A percentile compares a stretch with the other conserved stretches of the same genome.
phyloP scores from a whole-genome alignment of 768 basidiomycete genomes.

The Tephrocybe sp. region DNA sequence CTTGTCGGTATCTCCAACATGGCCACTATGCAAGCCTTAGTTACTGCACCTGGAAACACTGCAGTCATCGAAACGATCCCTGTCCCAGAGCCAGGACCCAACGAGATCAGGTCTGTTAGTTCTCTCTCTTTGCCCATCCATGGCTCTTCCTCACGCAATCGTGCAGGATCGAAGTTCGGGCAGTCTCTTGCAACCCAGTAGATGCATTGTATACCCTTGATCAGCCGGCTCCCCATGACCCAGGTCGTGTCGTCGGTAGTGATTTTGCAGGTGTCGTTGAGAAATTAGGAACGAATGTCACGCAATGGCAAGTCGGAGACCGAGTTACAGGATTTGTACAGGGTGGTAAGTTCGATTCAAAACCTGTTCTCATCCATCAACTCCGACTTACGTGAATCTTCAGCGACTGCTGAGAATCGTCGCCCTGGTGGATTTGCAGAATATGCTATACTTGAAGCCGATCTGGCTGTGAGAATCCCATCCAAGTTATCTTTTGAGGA shows the following conservation, averaged over 20 bases:
- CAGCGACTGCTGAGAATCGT: constrained; percentile 27
- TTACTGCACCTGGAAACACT: constrained; percentile 23
- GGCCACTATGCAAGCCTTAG: constrained; percentile 28
- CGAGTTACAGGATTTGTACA: constrained; percentile 29
- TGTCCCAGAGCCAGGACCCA: constrained; percentile 22
- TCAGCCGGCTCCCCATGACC: constrained; percentile 16
- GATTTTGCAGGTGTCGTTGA: constrained; percentile 33
- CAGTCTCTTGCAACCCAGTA: constrained; percentile 30
- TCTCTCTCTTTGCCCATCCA: not conserved
- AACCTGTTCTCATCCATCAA: not conserved
- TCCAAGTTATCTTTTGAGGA: constrained; percentile 26
- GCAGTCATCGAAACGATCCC: constrained; percentile 23
- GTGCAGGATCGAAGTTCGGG: constrained; percentile 26
- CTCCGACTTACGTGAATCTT: not conserved
- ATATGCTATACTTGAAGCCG: constrained; percentile 28
- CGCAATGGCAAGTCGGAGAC: constrained; percentile 28
- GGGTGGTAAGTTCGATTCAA: constrained; percentile 26
- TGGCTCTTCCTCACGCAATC: no score
- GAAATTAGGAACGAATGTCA: constrained; percentile 25
- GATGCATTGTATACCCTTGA: constrained; percentile 27
- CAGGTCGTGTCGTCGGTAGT: constrained; percentile 31
- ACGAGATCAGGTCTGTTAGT: constrained; percentile 24
- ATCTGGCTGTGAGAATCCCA: constrained; percentile 27
- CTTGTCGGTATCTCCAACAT: no score
- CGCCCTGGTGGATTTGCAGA: constrained; percentile 33